Base-by-base conservation (phyloP, 2,329 filamentous ascomycete genomes). In the Aspergillus sp. region DNA sequence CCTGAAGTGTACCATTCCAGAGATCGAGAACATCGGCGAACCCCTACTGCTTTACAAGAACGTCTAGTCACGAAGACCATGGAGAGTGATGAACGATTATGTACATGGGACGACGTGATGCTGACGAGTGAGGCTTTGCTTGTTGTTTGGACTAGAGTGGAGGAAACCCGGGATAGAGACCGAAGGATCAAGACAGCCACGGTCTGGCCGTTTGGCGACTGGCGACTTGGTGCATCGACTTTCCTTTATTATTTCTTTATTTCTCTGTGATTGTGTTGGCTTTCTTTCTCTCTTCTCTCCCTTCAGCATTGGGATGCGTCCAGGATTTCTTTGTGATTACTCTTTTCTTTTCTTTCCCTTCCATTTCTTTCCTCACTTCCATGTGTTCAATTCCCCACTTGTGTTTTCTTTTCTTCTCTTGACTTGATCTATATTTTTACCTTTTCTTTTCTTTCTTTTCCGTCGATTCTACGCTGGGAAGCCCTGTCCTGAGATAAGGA, bases 21-120 rank as follows among this genome's bases (percentile, higher is more conserved):
- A 99, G 75, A 97, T 99, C 73, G 93, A 97, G 76, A 95, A 97
- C 71, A 88, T 97, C 52, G 94, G 94, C 75, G 94, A 99, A 75
- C 94, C 94, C 19, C 81, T 99, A 47, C 81, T 99, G 44, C 83
- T 99, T 59, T 99, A 99, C 71, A 89, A 92, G 72, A 86, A 64
- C 36, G 66, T 68, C 47, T 70, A 58, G 40, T 49, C 41, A 50
- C 29, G 25, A 29, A n/a, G 52, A 45, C 44, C 40, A 49, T 17
- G 49, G 46, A 52, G 56, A 49, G 54, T 49, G 45, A 48, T 50
- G 57, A 58, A 68, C 55, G 66, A 64, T 63, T 64, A 67, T 67
- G 65, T 70, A 63, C 63, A 62, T 57, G 63, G 64, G 68, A 71
- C 61, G 66, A 71, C 60, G 61, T 65, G 62, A 71, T 63, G 65